Evolutionary conservation across 1,284 basidiomycete species (phyloP).

Genomic region (Trichosporon sp.): DNA sequence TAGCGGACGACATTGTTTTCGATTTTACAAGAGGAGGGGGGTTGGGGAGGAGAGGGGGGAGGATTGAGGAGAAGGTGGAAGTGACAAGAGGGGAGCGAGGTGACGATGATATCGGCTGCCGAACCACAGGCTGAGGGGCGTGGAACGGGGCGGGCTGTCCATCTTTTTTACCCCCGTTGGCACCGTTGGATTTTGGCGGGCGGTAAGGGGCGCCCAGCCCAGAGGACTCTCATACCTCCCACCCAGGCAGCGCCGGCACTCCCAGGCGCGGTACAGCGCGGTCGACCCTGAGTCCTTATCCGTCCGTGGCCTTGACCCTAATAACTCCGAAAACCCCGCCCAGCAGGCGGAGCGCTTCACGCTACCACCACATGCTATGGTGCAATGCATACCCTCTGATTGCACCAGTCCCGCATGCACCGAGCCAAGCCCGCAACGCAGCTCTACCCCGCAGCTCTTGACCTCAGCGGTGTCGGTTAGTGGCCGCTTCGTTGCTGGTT

Average conservation of each 20-base stretch:
- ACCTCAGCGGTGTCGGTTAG: not conserved
- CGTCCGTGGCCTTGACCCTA: constrained; percentile 19
- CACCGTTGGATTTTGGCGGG: not conserved
- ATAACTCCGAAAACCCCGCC: constrained; percentile 20
- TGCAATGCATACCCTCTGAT: not conserved
- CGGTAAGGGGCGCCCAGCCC: not conserved
- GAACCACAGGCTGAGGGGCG: constrained; percentile 14
- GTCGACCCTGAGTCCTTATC: constrained; percentile 17
- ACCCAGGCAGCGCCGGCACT: not conserved
- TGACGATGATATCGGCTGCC: constrained; percentile 7
- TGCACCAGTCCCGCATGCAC: not conserved
- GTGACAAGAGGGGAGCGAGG: not conserved
- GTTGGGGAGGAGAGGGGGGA: not conserved
- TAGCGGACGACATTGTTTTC: constrained; percentile 19
- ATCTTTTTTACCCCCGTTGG: constrained; percentile 18
- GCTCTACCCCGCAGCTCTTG: not conserved
- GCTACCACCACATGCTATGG: constrained; percentile 2
- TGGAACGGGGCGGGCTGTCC: constrained; percentile 10
- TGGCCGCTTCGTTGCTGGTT: not conserved
- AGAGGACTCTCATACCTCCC: not conserved
- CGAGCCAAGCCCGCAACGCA: constrained; percentile 7
- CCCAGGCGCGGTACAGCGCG: constrained; percentile 10
- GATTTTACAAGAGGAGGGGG: constrained; percentile 8
- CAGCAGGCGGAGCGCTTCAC: not conserved
- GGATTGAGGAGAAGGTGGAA: not conserved